A percentile compares a stretch with the other conserved stretches of the same genome.
phyloP scores from a whole-genome alignment of 331 rosid species.

The Spiraea crenata region DNA sequence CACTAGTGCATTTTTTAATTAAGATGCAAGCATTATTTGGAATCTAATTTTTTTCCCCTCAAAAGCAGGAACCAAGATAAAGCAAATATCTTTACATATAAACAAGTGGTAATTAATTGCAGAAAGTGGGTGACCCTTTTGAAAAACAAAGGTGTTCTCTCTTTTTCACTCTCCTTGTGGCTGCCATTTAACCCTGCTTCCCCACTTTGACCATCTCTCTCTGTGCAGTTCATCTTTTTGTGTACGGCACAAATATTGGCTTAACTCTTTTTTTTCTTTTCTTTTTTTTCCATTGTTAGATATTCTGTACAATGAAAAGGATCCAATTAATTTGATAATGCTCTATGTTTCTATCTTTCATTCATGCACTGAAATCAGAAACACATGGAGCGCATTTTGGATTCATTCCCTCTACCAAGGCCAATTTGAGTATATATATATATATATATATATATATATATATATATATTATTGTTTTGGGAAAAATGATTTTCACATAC shows the following conservation, averaged over 20 bases:
- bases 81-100: slow-evolving; percentile 27
- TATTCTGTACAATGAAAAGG: background rate
- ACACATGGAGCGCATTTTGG: slow-evolving; percentile 45
- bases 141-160: slow-evolving; percentile 44
- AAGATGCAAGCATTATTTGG: slow-evolving; percentile 30
- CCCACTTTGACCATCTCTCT: slow-evolving; percentile 8
- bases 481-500: no score
- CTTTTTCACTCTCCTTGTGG: slow-evolving; percentile 36
- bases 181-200: slow-evolving; percentile 35
- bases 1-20: slow-evolving; percentile 25
- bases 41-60: slow-evolving; percentile 54
- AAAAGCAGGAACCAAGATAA: slow-evolving; percentile 63
- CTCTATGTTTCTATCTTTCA: background rate
- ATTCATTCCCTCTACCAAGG: no score
- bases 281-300: slow-evolving; percentile 11
- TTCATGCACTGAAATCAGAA: slow-evolving; percentile 18
- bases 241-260: slow-evolving; percentile 37
- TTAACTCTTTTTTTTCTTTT: slow-evolving; percentile 34
- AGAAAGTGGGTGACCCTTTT: slow-evolving; percentile 71
- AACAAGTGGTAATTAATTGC: slow-evolving; percentile 27
- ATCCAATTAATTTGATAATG: slow-evolving; percentile 15
- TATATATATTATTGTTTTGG: no score
- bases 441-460: no score
- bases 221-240: slow-evolving; percentile 32
- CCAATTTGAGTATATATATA: no score